Conservation (phyloP, 306 rosid genomes). For the Ormosia semicastrata region DNA sequence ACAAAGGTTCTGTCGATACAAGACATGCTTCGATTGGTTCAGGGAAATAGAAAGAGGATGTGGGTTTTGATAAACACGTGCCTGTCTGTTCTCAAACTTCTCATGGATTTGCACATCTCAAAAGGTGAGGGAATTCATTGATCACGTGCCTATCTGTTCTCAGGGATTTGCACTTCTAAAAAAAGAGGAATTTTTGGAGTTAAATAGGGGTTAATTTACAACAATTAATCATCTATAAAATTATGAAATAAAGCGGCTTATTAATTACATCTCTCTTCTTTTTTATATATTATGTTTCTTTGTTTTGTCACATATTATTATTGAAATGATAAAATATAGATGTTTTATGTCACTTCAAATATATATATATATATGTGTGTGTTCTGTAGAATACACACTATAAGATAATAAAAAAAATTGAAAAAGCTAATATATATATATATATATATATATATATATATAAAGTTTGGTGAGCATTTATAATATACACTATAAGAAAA, state of each 20-base stretch:
- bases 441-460: neutral
- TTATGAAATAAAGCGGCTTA: neutral
- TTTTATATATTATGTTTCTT: neutral
- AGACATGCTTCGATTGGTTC: neutral
- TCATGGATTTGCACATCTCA: slow-evolving; percentile 7
- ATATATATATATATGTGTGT: neutral
- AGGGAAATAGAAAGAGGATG: slow-evolving; percentile 1
- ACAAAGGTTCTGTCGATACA: slow-evolving; percentile 5
- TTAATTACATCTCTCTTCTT: neutral
- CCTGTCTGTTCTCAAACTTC: neutral
- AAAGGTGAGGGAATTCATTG: slow-evolving; percentile 17
- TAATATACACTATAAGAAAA: neutral
- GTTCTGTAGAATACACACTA: too few relatives aligned
- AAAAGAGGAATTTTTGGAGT: neutral
- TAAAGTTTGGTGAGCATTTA: neutral
- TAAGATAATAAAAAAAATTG: neutral
- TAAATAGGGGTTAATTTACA: neutral
- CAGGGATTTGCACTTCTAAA: neutral
- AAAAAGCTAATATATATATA: neutral
- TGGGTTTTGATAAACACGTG: neutral
- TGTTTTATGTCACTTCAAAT: neutral
- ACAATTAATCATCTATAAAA: neutral
- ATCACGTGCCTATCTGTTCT: slow-evolving; percentile 23
- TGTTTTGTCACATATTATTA: neutral
- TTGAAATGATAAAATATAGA: neutral